These are phyloP conservation scores for Candida nitratophila DNA, from an alignment of 805 yeast genomes.

Conservation along the genomic window DNA sequence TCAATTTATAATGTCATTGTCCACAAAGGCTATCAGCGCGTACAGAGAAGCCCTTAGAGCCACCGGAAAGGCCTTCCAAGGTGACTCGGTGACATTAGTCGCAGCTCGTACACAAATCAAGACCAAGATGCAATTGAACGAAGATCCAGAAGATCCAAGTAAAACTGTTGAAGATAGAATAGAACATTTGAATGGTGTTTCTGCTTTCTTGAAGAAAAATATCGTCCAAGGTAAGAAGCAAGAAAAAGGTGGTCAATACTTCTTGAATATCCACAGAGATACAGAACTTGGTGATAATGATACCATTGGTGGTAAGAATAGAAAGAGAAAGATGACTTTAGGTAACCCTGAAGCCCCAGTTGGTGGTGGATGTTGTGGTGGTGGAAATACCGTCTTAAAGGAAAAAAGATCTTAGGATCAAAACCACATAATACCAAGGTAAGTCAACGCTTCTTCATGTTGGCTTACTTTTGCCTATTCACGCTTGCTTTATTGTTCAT, in stretches of 20 bases:
- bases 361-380: conserved; percentile 50
- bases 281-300: conserved; percentile 93
- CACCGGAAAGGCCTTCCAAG: conserved; percentile 50
- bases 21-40: conserved; percentile 30
- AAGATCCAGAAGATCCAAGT: conserved; percentile 35
- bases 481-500: no score
- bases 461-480: no score
- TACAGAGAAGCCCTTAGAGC: conserved; percentile 66
- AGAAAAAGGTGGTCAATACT: conserved; percentile 32
- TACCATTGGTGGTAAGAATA: conserved; percentile 46
- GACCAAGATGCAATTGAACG: conserved; percentile 36
- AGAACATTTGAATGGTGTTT: conserved; percentile 59
- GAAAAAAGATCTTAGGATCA: background rate
- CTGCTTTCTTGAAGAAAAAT: conserved; percentile 59
- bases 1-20: conserved; percentile 12
- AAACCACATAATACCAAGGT: no score
- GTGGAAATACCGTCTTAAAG: conserved; percentile 21
- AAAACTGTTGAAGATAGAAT: conserved; percentile 44
- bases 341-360: conserved; percentile 24
- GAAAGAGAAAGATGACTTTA: conserved; percentile 27
- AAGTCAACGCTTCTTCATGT: no score
- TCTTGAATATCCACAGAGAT: conserved; percentile 65
- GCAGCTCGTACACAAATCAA: conserved; percentile 60
- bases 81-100: conserved; percentile 38
- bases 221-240: conserved; percentile 76